phyloP scores from a whole-genome alignment of 208 protist species.

The Strigomonas culicis region DNA sequence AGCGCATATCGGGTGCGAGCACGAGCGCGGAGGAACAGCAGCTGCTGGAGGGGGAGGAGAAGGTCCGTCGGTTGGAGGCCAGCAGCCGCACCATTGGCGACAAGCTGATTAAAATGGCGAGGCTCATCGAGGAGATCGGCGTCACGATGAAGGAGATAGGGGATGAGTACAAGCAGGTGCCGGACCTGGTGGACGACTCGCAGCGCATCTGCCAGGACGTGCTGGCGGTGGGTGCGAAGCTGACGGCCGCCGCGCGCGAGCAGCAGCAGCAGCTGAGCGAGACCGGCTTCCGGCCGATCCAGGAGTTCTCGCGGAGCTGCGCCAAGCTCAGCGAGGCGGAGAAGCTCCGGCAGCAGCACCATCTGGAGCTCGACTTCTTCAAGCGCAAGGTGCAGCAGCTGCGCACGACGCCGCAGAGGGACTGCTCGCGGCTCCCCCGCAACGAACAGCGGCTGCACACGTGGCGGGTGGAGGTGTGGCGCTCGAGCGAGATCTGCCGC shows the following conservation, averaged over 20 bases:
- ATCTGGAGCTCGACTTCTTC: conserved; percentile 84
- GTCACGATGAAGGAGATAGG: conserved; percentile 63
- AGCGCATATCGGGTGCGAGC: conserved; percentile 46
- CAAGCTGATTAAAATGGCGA: conserved; percentile 49
- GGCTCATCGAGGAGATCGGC: conserved; percentile 71
- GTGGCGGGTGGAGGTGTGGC: conserved; percentile 76
- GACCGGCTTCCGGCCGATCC: conserved; percentile 56
- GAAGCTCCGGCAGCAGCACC: conserved; percentile 41
- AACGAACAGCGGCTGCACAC: conserved; percentile 76
- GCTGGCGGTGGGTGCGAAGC: conserved; percentile 38
- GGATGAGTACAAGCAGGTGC: conserved; percentile 55
- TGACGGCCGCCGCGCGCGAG: conserved; percentile 44
- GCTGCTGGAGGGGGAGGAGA: conserved; percentile 36
- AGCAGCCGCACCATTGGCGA: conserved; percentile 38
- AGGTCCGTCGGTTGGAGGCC: conserved; percentile 43
- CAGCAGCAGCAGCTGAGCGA: conserved; percentile 61
- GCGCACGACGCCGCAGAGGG: conserved; percentile 38
- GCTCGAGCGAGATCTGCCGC: conserved; percentile 53
- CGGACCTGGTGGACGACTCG: conserved; percentile 52
- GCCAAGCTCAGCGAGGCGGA: conserved; percentile 48
- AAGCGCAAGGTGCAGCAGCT: conserved; percentile 64
- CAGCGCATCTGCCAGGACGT: conserved; percentile 51
- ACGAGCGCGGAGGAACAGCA: conserved; percentile 28
- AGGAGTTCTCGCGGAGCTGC: conserved; percentile 37
- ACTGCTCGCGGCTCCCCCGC: conserved; percentile 62